Base-by-base conservation (phyloP, 1,284 basidiomycete species). In the Caloboletus firmus region DNA sequence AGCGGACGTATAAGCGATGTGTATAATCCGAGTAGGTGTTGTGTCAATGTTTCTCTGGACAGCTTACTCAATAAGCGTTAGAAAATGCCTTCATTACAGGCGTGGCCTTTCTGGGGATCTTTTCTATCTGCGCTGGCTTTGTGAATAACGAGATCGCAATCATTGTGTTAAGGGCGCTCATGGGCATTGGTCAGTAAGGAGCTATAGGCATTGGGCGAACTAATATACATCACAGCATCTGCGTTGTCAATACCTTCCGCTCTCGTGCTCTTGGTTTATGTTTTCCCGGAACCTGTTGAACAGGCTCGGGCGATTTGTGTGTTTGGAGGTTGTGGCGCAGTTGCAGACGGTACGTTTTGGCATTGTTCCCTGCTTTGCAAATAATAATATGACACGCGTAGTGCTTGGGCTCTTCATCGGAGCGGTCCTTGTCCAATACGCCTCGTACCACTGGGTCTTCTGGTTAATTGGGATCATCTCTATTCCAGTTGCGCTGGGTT, bases 221-320 rank as follows among this genome's bases (percentile, higher is more conserved):
- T 59, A 11, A 69, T 13, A 15, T 8, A 7, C 11, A 5, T 37
- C 17, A 18, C 56, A 76, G 77, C 71, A 12, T 74, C 72, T 18
- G 70, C 76, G 4, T 65, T 78, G 67, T 74, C 76, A 8, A 77
- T 80, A 49, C 79, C 79, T 0, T 80, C 79, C 11, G 74, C 79
- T 4, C 62, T 81, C 18, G 68, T 72, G 24, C 72, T 80, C 20
- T 69, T 80, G 26, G 76, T 80, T 12, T 70, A 70, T 28, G 62
- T 77, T 42, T 80, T 80, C 60, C 73, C 76, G 2, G 73, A 78
- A 28, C 72, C 76, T 5, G 54, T 55, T 2, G 72, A 76, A 58
- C 79, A 80, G 62, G 72, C 77, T 40, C 72, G 74, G 32, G 79
- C 77, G 2, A 74, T 80, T 32, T 72, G 71, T 15, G 60, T 76